Base-by-base conservation (phyloP, 2,329 filamentous ascomycete genomes). In the Calcarisporium arbuscula region DNA sequence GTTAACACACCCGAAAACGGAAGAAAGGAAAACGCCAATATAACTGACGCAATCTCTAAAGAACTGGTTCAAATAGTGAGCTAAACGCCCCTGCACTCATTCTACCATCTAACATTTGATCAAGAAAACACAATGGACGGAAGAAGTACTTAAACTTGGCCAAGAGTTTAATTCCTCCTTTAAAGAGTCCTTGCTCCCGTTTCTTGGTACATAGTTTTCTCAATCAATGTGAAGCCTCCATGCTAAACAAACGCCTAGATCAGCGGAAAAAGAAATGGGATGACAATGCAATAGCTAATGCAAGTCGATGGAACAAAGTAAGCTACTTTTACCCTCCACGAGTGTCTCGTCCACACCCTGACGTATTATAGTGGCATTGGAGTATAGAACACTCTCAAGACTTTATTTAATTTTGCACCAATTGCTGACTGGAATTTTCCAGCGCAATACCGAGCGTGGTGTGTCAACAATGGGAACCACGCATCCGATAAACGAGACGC, bases 381-480 rank as follows among this genome's bases (percentile, higher is more conserved):
- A 30, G 28, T 30, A 30, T 15, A 15, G 8, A 28, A 8, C 26
- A 28, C 26, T 15, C 16, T 15, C 26, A 15, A 28, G 9, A 14
- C 16, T 11, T 8, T 15, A 28, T 15, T 15, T 28, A 8, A 28
- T 8, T 17, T 18, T 19, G n/a, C n/a, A n/a, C n/a, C n/a, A n/a
- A n/a, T n/a, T 19, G 20, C 28, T 30, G 14, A 30, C 28, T 10
- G 9, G 11, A 6, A 14, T 15, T 30, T 28, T 18, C 8, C 14
- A 30, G 28, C n/a, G 11, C 28, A 30, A 14, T 32, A 22, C 17
- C 21, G 10, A 7, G 30, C 30, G 11, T 32, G 30, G 30, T 32
- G 30, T 23, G 15, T n/a, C 14, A 21, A 32, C 17, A 21, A 32
- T 18, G 30, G 30, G 9, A 12, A 22, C 6, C 30, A 32, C 14